Base-by-base conservation (phyloP, 768 basidiomycete genomes). In the Macrolepiota fuliginosa region DNA sequence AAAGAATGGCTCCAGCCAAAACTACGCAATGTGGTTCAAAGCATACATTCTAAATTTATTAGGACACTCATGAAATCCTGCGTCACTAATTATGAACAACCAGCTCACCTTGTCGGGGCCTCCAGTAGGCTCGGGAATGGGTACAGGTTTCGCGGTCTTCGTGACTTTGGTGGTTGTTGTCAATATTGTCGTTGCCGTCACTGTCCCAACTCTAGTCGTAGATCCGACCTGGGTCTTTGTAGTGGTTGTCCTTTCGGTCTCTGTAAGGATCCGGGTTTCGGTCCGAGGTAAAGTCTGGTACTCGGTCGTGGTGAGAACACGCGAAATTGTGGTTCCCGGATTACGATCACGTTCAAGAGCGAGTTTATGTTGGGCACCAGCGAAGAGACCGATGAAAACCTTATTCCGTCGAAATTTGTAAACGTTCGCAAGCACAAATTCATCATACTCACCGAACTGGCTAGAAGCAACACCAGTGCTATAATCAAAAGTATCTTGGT, bases 301-400 rank as follows among this genome's bases (percentile, higher is more conserved):
- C 42, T 55, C 62, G 25, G 65, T 66, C 15, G 61, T 63, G 10
- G 58, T 64, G 13, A 59, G 27, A 17, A 42, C 52, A 11, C 25
- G 58, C 6, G 58, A 52, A 27, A 25, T 29, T 15, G 60, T 54
- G 10, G 5, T 67, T 13, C 69, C 67, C 61, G 70, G 74, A 29
- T 74, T 77, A 12, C 80, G 53, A 24, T 39, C 74, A 49, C 77
- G 78, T 58, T 79, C 78, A n/a, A 80, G 68, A 63, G 84, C 83
- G 56, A 94, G 80, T 63, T 86, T 88, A 69, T 91, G 89, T 71
- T 93, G 86, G 1, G 89, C 88, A 10, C 97, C 97, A 35, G 94
- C 90, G 72, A 95, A 98, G 4, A 99, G 79, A 10, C 96, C 96
- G 63, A 96, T 88, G 73, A 96, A 96, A n/a, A 92, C 81, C 83